Base-by-base conservation (phyloP, 768 basidiomycete species). In the Suillus clintonianus region DNA sequence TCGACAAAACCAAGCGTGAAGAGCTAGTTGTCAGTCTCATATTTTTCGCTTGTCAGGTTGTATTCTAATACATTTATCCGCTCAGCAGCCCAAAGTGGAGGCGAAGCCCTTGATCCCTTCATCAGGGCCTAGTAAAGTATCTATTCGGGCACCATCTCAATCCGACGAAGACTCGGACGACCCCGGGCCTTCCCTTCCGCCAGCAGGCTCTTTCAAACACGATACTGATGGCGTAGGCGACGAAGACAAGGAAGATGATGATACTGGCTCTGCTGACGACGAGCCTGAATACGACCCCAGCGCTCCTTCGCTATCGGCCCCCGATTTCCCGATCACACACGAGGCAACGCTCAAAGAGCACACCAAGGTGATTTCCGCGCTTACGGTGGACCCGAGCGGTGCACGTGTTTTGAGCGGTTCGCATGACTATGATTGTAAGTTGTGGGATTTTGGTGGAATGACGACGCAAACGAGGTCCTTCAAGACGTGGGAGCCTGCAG, bases 371-470 rank as follows among this genome's bases (percentile, higher is more conserved):
- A 88, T 99, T 22, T 94, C 96, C 27, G 95, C 97, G 5, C 81
- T 99, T 22, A 84, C 95, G 0, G 80, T 99, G 54, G 97, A 99
- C 77, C 93, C 95, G 8, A 93, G 96, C 24, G 97, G 97, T 63
- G 95, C 97, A 14, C 88, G 97, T 41, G 79, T 99, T 36, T 78
- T 93, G 19, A 92, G 94, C 10, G 97, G 97, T 17, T 94, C 94
- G 22, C 91, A 99, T 78, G 97, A 99, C 75, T 99, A 99, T 73
- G 97, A 99, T 77, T 89, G 91, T 77, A 99, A 99, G 79, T 77
- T 99, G 60, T 99, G 97, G 96, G 97, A 99, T 77, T 99, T 99
- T 77, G 97, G 97, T 69, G 97, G 97, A 17, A 99, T 99, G 97
- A 91, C 93, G 72, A 80, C 83, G 65, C 80, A 88, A 67, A 89